Percentiles rank a stretch among this genome's conserved stretches.
These are phyloP conservation scores for Lasiodiplodia theobromae DNA, from an alignment of 2,329 filamentous ascomycete genomes.

Conservation along the genomic window DNA sequence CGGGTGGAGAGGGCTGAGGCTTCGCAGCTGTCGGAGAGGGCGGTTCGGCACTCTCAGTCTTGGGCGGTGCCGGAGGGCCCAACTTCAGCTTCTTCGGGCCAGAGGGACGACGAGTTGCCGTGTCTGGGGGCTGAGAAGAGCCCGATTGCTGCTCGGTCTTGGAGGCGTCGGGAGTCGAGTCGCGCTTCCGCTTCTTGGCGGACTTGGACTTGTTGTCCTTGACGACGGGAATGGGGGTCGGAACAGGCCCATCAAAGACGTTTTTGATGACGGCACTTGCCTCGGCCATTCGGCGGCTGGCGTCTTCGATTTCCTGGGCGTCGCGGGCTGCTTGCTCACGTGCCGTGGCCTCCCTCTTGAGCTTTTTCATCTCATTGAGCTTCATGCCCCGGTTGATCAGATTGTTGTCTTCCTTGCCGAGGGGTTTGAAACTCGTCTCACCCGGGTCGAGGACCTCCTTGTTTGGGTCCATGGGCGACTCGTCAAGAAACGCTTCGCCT, in stretches of 20 bases:
- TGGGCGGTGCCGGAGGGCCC: slow-evolving; percentile 34
- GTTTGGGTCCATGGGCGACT: slow-evolving; percentile 41
- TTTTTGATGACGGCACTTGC: slow-evolving; percentile 29
- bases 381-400: slow-evolving; percentile 78
- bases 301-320: slow-evolving; percentile 46
- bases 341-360: slow-evolving; percentile 69
- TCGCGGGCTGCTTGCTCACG: slow-evolving; percentile 57
- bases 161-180: slow-evolving; percentile 50
- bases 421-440: slow-evolving; percentile 63
- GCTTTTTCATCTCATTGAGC: slow-evolving; percentile 78
- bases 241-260: slow-evolving; percentile 24
- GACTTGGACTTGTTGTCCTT: slow-evolving; percentile 32
- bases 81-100: slow-evolving; percentile 40
- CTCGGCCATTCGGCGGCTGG: slow-evolving; percentile 43
- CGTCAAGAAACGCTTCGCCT: slow-evolving; percentile 70
- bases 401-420: slow-evolving; percentile 67
- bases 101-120: slow-evolving; percentile 37
- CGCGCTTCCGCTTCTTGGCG: slow-evolving; percentile 63
- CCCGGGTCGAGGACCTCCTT: slow-evolving; percentile 62
- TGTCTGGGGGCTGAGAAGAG: slow-evolving; percentile 33
- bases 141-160: slow-evolving; percentile 31
- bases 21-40: slow-evolving; percentile 31
- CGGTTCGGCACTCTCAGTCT: slow-evolving; percentile 22
- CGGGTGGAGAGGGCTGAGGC: slow-evolving; percentile 30
- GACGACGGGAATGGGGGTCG: slow-evolving; percentile 19